A percentile compares a stretch with the other conserved stretches of the same genome.
Conservation (phyloP, 208 protist genomes). For the Trypanosoma scelopori region DNA sequence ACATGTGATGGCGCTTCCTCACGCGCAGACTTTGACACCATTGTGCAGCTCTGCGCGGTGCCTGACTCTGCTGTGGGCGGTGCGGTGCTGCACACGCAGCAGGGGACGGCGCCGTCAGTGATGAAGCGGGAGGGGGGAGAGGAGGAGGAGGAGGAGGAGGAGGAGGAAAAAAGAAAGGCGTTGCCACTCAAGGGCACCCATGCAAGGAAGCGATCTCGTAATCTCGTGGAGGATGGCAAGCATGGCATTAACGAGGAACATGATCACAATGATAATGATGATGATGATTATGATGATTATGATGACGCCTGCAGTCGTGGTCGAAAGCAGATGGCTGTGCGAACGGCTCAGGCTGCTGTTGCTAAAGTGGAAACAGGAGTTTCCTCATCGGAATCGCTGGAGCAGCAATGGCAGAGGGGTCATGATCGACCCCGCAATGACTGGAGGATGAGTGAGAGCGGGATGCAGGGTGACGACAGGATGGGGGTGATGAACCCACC, state of each 20-base stretch:
- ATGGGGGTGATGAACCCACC: slow-evolving; percentile 2
- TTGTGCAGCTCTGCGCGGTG: slow-evolving; percentile 34
- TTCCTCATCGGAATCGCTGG: too few relatives aligned
- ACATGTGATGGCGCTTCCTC: background rate
- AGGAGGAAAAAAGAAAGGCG: background rate
- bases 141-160: background rate
- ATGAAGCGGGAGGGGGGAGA: background rate
- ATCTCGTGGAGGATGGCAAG: background rate
- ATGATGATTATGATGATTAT: slow-evolving; percentile 7
- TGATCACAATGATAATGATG: background rate
- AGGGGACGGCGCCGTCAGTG: background rate
- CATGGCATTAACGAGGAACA: slow-evolving; percentile 5
- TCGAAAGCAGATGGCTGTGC: background rate
- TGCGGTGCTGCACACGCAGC: slow-evolving; percentile 21
- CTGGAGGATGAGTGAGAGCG: too few relatives aligned
- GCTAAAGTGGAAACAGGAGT: too few relatives aligned
- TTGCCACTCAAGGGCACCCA: too few relatives aligned
- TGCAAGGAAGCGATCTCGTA: background rate
- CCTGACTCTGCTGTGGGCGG: slow-evolving; percentile 19
- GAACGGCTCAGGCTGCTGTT: too few relatives aligned
- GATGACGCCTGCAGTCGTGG: slow-evolving; percentile 14
- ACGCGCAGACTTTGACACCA: slow-evolving; percentile 40
- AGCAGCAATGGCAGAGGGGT: too few relatives aligned
- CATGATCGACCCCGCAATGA: too few relatives aligned
- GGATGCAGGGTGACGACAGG: background rate